Evolutionary conservation across 1,284 basidiomycete genomes (phyloP).

Genomic region (Ustilago vetiveriae): DNA sequence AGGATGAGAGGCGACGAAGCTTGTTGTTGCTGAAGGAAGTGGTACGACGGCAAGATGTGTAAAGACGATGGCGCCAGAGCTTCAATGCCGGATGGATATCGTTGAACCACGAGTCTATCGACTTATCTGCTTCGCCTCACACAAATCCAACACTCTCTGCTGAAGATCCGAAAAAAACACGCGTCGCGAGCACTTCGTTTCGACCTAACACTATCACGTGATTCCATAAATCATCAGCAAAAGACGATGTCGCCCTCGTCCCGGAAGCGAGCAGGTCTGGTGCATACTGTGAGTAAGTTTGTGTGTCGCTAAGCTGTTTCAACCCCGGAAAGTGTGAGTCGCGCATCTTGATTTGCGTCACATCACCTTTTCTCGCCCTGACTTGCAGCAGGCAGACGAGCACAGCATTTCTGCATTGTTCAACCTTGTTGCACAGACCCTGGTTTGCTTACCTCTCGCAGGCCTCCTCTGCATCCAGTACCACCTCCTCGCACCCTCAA

Average conservation of each 20-base stretch:
- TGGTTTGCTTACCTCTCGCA: too few species aligned
- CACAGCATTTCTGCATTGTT: too few species aligned
- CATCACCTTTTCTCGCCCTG: not conserved
- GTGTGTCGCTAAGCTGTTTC: too few species aligned
- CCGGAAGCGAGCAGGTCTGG: too few species aligned
- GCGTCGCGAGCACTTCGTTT: conserved; percentile 20
- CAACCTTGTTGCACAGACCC: too few species aligned
- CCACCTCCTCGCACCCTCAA: too few species aligned
- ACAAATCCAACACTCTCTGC: conserved; percentile 1
- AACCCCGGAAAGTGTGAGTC: not conserved
- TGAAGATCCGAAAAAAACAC: conserved; percentile 28
- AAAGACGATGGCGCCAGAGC: conserved; percentile 5
- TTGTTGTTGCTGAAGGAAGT: not conserved
- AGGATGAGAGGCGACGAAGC: not conserved
- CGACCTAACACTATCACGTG: conserved; percentile 40
- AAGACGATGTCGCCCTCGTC: too few species aligned
- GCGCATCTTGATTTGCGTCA: not conserved
- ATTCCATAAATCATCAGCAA: too few species aligned
- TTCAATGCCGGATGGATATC: conserved; percentile 1
- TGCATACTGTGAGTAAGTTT: too few species aligned
- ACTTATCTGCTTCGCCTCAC: not conserved
- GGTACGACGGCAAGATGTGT: not conserved
- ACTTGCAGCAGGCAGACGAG: too few species aligned
- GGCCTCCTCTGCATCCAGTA: too few species aligned
- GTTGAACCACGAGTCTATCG: conserved; percentile 11